Conservation (phyloP, 148 eudicot species). For the Amaranthus cruentus region DNA sequence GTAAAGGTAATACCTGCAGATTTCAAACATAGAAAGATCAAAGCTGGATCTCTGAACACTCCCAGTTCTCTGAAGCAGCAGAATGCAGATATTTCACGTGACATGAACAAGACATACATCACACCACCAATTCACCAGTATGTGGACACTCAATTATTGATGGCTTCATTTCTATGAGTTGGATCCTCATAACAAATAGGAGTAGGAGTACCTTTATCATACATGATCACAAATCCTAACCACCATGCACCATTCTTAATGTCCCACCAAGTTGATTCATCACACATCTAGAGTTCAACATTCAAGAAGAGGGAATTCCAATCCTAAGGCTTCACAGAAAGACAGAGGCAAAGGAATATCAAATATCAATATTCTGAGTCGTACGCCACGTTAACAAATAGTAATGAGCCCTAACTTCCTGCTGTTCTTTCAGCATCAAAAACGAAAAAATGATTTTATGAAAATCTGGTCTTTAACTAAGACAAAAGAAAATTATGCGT, state of each 20-base stretch:
- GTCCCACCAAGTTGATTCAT: slow-evolving; percentile 7
- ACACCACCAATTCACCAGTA: slow-evolving; percentile 2
- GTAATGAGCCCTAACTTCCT: no score
- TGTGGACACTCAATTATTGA: background rate
- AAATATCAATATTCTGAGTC: no score
- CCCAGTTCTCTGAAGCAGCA: background rate
- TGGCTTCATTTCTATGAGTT: background rate
- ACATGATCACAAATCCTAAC: slow-evolving; percentile 9
- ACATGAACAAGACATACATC: background rate
- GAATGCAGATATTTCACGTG: slow-evolving; percentile 19
- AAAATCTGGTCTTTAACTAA: no score
- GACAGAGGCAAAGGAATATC: background rate
- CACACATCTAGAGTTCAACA: no score
- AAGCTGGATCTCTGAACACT: background rate
- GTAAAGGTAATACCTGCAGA: slow-evolving; percentile 7
- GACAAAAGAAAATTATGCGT: no score
- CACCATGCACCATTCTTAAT: background rate
- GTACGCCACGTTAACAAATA: no score
- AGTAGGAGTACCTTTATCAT: background rate
- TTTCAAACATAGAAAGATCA: background rate
- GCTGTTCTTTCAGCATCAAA: no score
- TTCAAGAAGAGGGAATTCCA: background rate
- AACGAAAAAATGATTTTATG: no score
- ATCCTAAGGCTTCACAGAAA: background rate
- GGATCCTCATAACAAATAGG: slow-evolving; percentile 6